Evolutionary conservation across 306 rosid genomes (phyloP).

Genomic region (Pachyrhizus erosus): DNA sequence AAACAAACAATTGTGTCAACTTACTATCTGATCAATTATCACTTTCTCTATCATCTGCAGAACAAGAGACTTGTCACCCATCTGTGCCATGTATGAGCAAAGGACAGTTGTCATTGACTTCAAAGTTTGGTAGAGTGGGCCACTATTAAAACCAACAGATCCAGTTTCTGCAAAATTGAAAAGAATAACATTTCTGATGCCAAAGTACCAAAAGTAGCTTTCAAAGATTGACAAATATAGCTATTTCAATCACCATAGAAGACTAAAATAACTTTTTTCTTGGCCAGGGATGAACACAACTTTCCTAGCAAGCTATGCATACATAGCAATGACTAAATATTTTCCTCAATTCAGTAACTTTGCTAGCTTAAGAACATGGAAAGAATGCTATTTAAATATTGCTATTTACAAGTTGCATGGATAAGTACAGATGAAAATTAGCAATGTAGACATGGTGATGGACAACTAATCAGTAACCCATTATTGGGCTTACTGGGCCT

Average conservation of each 20-base stretch:
- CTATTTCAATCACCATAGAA: conserved; percentile 1
- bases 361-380: conserved; percentile 28
- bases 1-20: conserved; percentile 39
- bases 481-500: background rate
- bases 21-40: conserved; percentile 64
- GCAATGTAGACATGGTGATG: background rate
- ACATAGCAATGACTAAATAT: conserved; percentile 27
- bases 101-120: conserved; percentile 56
- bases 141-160: conserved; percentile 51
- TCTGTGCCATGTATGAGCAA: conserved; percentile 63
- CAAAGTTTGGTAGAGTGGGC: conserved; percentile 41
- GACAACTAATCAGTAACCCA: too few species aligned
- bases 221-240: conserved; percentile 1
- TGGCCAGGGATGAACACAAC: conserved; percentile 7
- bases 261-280: background rate
- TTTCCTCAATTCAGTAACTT: conserved; percentile 29
- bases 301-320: conserved; percentile 22
- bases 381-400: conserved; percentile 17
- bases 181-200: conserved; percentile 16
- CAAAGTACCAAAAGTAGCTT: conserved; percentile 29
- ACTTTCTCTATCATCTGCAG: conserved; percentile 63
- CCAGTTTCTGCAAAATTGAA: conserved; percentile 54
- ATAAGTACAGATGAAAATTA: background rate
- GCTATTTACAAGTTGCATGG: conserved; percentile 8
- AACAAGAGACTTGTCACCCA: conserved; percentile 74